Conservation (phyloP, 179 eudicot genomes). For the Silene noctiflora region DNA sequence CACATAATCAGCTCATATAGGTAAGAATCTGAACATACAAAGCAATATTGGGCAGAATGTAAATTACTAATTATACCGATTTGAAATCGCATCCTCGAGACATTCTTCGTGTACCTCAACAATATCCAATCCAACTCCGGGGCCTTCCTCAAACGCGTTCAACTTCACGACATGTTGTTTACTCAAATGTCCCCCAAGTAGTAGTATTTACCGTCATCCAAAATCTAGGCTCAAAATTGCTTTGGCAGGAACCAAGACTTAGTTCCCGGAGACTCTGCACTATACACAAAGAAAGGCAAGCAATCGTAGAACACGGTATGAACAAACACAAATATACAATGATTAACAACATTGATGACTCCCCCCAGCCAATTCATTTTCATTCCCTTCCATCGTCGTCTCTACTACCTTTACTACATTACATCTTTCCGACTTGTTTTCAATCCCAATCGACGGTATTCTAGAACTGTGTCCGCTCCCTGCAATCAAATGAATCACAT, state of each 20-base stretch:
- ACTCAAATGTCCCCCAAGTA: too few species aligned
- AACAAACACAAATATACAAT: constrained; percentile 30
- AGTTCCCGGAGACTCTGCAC: constrained; percentile 23
- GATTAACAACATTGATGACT: not conserved
- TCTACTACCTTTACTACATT: constrained; percentile 23
- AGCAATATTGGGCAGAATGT: constrained; percentile 21
- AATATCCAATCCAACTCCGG: constrained; percentile 2
- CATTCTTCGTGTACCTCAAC: not conserved
- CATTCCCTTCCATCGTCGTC: constrained; percentile 2
- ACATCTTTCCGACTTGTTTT: constrained; percentile 26
- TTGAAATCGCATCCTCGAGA: constrained; percentile 12
- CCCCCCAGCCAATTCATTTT: not conserved
- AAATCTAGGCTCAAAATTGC: constrained; percentile 26
- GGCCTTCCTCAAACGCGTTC: not conserved
- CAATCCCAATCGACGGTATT: constrained; percentile 14
- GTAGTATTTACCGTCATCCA: constrained; percentile 30
- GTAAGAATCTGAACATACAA: constrained; percentile 27
- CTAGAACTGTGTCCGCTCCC: constrained; percentile 30
- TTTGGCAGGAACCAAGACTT: constrained; percentile 20
- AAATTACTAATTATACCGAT: constrained; percentile 1
- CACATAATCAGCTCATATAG: constrained; percentile 18
- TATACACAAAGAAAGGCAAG: constrained; percentile 30
- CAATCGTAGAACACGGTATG: constrained; percentile 27
- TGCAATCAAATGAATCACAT: constrained; percentile 20
- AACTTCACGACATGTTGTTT: not conserved